Evolutionary conservation across 164 flowering plant species (phyloP).

Genomic region (Piper betle): DNA sequence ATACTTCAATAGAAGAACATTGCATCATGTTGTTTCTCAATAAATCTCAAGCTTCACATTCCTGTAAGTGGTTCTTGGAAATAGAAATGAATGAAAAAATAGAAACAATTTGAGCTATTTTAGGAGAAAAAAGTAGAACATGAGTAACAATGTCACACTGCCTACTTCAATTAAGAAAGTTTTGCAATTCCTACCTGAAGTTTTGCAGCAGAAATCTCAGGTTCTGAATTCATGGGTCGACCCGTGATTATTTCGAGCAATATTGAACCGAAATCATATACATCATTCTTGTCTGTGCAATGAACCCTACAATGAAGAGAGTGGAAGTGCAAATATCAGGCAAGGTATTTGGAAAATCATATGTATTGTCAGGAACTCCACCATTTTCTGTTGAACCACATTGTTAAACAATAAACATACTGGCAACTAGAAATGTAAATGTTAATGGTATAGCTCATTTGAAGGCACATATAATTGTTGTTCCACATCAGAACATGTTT

Average conservation of each 20-base stretch:
- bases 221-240: constrained; percentile 29
- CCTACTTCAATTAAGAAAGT: neutral
- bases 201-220: constrained; percentile 34
- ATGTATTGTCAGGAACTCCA: neutral
- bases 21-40: too few relatives aligned
- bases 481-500: neutral
- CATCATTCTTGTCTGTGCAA: constrained; percentile 40
- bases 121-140: too few relatives aligned
- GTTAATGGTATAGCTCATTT: neutral
- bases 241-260: constrained; percentile 67
- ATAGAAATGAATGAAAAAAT: too few relatives aligned
- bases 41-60: too few relatives aligned
- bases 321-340: neutral
- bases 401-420: neutral
- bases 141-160: too few relatives aligned
- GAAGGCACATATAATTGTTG: neutral
- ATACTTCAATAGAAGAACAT: too few relatives aligned
- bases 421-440: neutral
- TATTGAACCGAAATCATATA: constrained; percentile 77
- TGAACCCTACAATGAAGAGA: constrained; percentile 18
- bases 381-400: neutral
- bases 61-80: too few relatives aligned
- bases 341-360: neutral
- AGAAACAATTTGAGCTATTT: too few relatives aligned
- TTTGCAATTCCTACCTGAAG: constrained; percentile 29